Evolutionary conservation across 345 rosid species (phyloP), one percentile per base, ranked within the genome.

Genomic region (Conringia planisiliqua): DNA sequence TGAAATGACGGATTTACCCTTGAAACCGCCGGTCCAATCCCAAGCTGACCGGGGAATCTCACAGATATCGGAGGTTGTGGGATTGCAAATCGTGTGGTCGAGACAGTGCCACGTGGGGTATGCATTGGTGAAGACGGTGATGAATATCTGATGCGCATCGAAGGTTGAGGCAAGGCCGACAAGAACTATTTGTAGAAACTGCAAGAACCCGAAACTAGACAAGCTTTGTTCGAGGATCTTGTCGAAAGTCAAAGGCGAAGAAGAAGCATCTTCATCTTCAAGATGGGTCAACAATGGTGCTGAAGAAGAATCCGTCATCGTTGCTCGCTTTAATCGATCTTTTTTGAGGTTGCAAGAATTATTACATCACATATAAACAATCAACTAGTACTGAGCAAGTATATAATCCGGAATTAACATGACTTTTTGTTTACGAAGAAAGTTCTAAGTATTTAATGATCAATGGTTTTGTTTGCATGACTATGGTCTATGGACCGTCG

Each of bases 131-230:
- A 85, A 90, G 39, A 90, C 84, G 22, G 79, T 85, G 20, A 88
- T 79, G 77, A 90, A 88, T 13, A 88, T 79, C 39, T 90, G 96
- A 6, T 90, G 86, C 1, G 89, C 78, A 32, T 88, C 91, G 24
- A 90, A 90, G 54, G 79, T 17, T 79, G 78, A 65, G 2, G 91
- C 79, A 20, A 84, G 57, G 0, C 90, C 87, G 20, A 90, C 89
- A 2, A 90, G 78, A 29, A 80, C 3, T 10, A 81, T 78, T 63
- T 90, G 92, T 14, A 83, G 4, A 17, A 84, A 68, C 61, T 84
- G 77, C 24, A 26, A 59, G 44, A 78, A 10, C 4, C 57, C 56
- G 57, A 78, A 78, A 32, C 17, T 24, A 65, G 81, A 57, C 46
- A 78, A 66, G 68, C 57, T 66, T 3, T 66, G 33, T 51, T 78